Base-by-base conservation (phyloP, 2,329 filamentous ascomycete species). In the Alternaria angustiovoidea region DNA sequence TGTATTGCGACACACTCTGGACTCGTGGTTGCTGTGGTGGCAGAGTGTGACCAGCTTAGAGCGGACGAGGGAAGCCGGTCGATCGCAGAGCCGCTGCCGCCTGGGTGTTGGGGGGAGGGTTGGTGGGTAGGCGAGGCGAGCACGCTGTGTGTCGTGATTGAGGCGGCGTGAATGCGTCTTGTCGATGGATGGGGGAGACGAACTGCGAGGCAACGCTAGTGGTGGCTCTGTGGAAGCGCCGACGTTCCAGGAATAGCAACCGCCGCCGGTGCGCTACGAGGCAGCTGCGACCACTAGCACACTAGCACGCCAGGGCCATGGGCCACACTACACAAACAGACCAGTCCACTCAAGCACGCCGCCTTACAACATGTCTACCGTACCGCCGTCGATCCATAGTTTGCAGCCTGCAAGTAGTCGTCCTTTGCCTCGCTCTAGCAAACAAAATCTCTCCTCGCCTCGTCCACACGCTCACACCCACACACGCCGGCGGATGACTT, bases 81-180 rank as follows among this genome's bases (percentile, higher is more conserved):
- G 64, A 59, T 65, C 61, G 65, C 65, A 67, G 64, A 69, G 70
- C 68, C 66, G 56, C 64, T 60, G 56, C 64, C 65, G 69, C 63
- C 65, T 63, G 62, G 67, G 57, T 57, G 58, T 59, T 55, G 36
- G 58, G 51, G 54, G 66, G 58, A 41, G 55, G 56, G 68, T 44
- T 63, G 51, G 61, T 61, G 61, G 60, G 59, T 48, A 55, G 57
- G 64, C 52, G 59, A 51, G 53, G 61, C 52, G 54, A 43, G 63
- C 54, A 61, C 53, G 53, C 53, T 55, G 52, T 54, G 51, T 59
- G 51, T 46, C 43, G 57, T 51, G 57, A 59, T 60, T 60, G 62
- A 59, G 47, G 61, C 63, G 63, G 65, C 65, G 67, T 64, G 59
- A 61, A 62, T 68, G 61, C 59, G 67, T 69, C 59, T 64, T 69